Percentiles rank a stretch among this genome's conserved stretches.
Conservation (phyloP, 139 green algal species). For the Protoeuglena noctilucae region DNA sequence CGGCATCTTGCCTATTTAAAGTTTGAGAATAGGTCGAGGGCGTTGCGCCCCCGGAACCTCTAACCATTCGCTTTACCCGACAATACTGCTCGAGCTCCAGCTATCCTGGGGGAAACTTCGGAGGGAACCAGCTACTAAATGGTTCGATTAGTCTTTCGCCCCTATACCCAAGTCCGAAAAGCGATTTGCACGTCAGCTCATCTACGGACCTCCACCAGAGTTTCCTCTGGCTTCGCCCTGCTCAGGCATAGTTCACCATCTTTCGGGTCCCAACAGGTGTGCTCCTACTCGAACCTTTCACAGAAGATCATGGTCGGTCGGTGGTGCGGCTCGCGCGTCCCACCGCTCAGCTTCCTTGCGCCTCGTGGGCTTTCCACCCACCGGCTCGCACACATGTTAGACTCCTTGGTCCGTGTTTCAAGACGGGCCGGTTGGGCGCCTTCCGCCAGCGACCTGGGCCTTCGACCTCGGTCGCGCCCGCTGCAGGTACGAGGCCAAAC, state of each 20-base stretch:
- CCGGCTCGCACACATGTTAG: conserved; percentile 80
- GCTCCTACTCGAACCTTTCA: conserved; percentile 76
- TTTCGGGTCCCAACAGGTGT: conserved; percentile 80
- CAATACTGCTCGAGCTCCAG: conserved; percentile 68
- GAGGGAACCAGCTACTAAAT: conserved; percentile 92
- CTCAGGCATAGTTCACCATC: conserved; percentile 92
- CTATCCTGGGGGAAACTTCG: conserved; percentile 88
- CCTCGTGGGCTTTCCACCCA: conserved; percentile 76
- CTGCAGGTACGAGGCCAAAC: conserved; percentile 35
- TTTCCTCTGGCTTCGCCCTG: conserved; percentile 86
- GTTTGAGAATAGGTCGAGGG: conserved; percentile 86
- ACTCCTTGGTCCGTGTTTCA: conserved; percentile 96
- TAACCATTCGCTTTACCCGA: conserved; percentile 90
- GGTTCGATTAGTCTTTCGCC: conserved; percentile 97
- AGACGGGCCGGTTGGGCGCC: conserved; percentile 64
- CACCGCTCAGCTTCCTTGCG: conserved; percentile 76
- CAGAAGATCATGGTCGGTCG: conserved; percentile 76
- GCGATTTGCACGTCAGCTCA: conserved; percentile 93
- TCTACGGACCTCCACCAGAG: conserved; percentile 85
- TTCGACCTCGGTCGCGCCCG: conserved; percentile 44
- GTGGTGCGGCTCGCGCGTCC: conserved; percentile 57
- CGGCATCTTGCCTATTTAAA: conserved; percentile 79
- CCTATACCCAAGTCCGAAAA: conserved; percentile 92
- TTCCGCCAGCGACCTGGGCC: conserved; percentile 69
- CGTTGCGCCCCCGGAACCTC: conserved; percentile 64